Percentiles rank a stretch among this genome's conserved stretches.
Conservation (phyloP, 2,329 filamentous ascomycete species). For the Dactylellina haptotyla region DNA sequence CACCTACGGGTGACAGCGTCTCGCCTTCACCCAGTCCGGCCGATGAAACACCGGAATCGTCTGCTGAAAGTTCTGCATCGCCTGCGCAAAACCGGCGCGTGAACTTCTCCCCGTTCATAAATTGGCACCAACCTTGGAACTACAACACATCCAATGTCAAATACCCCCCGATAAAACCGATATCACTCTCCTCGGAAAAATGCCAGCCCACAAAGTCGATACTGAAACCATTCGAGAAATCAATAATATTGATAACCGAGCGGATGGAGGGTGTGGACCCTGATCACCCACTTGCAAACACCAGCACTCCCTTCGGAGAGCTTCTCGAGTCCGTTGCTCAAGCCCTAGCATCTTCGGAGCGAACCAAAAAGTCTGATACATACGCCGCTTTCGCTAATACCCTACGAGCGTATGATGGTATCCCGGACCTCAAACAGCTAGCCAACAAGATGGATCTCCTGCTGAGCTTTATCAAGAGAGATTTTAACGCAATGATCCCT, state of each 20-base stretch:
- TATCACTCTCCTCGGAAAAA: conserved; percentile 2
- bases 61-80: conserved; percentile 60
- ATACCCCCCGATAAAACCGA: conserved; percentile 36
- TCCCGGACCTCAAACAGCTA: conserved; percentile 78
- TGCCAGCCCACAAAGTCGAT: conserved; percentile 70
- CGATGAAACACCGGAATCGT: conserved; percentile 60
- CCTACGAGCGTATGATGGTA: conserved; percentile 81
- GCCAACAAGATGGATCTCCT: conserved; percentile 80
- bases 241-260: conserved; percentile 59
- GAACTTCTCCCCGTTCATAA: conserved; percentile 70
- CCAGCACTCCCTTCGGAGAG: conserved; percentile 71
- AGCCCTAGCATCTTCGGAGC: conserved; percentile 79
- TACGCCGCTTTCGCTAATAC: conserved; percentile 82
- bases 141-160: conserved; percentile 52
- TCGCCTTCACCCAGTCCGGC: conserved; percentile 55
- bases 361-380: conserved; percentile 80
- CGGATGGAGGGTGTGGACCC: conserved; percentile 62
- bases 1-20: conserved; percentile 56
- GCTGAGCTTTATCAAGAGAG: conserved; percentile 83
- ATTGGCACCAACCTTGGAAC: conserved; percentile 66
- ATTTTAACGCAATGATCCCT: conserved; percentile 73
- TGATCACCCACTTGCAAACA: conserved; percentile 61
- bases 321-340: conserved; percentile 88
- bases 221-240: conserved; percentile 74
- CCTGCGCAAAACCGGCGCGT: conserved; percentile 68